Conservation (phyloP, 306 rosid genomes). For the Oxytropis ochrocephala region DNA sequence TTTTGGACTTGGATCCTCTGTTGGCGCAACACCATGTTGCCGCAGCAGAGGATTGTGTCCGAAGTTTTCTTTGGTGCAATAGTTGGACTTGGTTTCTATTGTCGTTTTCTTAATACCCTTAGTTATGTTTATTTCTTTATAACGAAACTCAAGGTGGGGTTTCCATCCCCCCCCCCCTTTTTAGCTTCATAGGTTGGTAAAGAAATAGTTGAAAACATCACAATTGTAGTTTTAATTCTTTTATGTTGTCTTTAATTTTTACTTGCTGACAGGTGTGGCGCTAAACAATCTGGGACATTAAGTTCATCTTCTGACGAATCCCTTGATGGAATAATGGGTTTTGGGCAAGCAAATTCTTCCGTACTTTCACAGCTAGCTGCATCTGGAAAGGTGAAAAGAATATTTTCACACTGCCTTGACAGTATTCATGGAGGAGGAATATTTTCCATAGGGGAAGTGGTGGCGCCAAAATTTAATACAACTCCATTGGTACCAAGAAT, state of each 20-base stretch:
- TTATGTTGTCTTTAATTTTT: background rate
- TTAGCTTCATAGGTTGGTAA: background rate
- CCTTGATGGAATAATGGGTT: constrained; percentile 84
- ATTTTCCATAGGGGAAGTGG: constrained; percentile 82
- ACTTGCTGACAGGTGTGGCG: constrained; percentile 59
- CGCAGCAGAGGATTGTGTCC: background rate
- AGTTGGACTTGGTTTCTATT: too few relatives aligned
- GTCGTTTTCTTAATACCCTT: background rate
- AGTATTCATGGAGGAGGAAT: constrained; percentile 76
- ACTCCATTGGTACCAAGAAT: constrained; percentile 53
- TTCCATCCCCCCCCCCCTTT: background rate
- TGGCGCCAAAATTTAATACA: constrained; percentile 52
- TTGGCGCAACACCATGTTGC: background rate
- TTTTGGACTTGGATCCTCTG: background rate
- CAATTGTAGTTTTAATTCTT: background rate
- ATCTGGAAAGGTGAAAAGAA: constrained; percentile 64
- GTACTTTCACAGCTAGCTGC: constrained; percentile 85
- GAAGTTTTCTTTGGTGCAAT: background rate
- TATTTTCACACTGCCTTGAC: constrained; percentile 93
- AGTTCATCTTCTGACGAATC: constrained; percentile 42
- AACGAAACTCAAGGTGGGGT: background rate
- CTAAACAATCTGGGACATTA: constrained; percentile 57
- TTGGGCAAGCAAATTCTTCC: constrained; percentile 89
- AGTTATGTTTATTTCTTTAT: background rate
- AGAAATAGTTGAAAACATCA: background rate